These are phyloP conservation scores for Ceratobasidium sp. DNA, from an alignment of 1,284 basidiomycete genomes.

Conservation along the genomic window DNA sequence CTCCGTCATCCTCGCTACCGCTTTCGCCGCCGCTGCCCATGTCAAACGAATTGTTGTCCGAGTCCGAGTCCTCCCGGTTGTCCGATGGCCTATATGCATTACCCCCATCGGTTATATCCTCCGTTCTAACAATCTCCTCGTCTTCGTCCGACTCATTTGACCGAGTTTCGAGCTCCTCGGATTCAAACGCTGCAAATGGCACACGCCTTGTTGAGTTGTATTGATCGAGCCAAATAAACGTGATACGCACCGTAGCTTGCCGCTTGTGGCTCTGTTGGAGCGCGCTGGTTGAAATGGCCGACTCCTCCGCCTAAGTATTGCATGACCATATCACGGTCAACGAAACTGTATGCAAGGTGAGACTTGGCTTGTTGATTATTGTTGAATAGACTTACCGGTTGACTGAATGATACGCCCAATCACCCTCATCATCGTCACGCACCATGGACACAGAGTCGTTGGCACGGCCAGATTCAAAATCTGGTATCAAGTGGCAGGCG, in stretches of 20 bases:
- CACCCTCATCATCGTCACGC: slow-evolving; percentile 36
- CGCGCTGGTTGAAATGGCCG: slow-evolving; percentile 51
- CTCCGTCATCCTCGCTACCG: background rate
- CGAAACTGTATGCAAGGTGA: slow-evolving; percentile 49
- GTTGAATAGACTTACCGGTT: slow-evolving; percentile 50
- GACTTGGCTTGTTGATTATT: too few relatives aligned
- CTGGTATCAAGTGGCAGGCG: slow-evolving; percentile 32
- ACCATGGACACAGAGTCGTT: background rate
- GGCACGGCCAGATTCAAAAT: slow-evolving; percentile 35
- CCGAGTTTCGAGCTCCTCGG: too few relatives aligned
- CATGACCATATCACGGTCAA: slow-evolving; percentile 56
- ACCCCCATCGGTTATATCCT: too few relatives aligned
- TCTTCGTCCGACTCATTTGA: too few relatives aligned
- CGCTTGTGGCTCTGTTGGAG: slow-evolving; percentile 49
- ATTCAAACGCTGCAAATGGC: too few relatives aligned
- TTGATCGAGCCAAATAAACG: background rate
- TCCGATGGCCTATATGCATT: too few relatives aligned
- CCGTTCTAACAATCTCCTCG: too few relatives aligned
- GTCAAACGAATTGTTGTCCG: too few relatives aligned
- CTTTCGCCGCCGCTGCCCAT: too few relatives aligned
- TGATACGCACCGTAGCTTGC: slow-evolving; percentile 6
- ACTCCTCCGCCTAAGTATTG: slow-evolving; percentile 53
- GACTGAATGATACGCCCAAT: slow-evolving; percentile 51
- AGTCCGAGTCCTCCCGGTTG: too few relatives aligned
- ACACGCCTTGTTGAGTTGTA: background rate